phyloP scores from a whole-genome alignment of 495 filamentous ascomycete genomes.

The Lineolata rhizophorae region DNA sequence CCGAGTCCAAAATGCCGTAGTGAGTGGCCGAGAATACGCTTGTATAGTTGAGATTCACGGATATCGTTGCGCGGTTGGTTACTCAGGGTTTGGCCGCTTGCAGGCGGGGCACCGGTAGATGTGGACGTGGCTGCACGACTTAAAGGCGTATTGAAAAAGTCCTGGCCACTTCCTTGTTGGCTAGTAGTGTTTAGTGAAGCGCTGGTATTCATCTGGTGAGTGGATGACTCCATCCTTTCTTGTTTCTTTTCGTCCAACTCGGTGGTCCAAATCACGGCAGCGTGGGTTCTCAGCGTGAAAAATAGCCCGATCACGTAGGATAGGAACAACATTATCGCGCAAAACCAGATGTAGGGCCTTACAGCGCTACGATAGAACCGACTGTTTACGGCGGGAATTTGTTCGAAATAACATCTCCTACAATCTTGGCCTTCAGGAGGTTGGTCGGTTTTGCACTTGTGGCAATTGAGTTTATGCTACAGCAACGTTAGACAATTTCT shows the following conservation, averaged over 20 bases:
- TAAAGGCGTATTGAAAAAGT: no score
- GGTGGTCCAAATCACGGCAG: conserved; percentile 86
- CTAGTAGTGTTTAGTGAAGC: no score
- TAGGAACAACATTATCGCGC: conserved; percentile 66
- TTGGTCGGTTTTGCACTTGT: conserved; percentile 41
- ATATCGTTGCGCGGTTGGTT: conserved; percentile 19
- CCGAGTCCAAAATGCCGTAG: conserved; percentile 31
- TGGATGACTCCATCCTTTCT: conserved; percentile 9
- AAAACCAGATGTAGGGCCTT: conserved; percentile 77
- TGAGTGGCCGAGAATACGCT: conserved; percentile 78
- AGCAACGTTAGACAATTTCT: conserved; percentile 17
- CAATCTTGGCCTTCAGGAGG: conserved; percentile 39
- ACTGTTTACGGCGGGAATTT: conserved; percentile 66
- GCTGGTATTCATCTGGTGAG: conserved; percentile 8
- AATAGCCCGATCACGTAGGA: conserved; percentile 86
- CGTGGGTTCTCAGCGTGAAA: conserved; percentile 93
- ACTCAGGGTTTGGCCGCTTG: conserved; percentile 5
- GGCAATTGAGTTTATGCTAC: conserved; percentile 80
- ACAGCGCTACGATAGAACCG: conserved; percentile 77
- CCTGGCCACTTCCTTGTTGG: no score
- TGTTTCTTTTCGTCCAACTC: conserved; percentile 68
- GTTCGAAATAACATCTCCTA: conserved; percentile 81
- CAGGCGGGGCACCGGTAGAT: background rate
- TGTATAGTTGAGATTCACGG: conserved; percentile 75
- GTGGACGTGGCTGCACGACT: no score